phyloP scores from a whole-genome alignment of 1,139 yeast species.

The Diutina pseudorugosa region DNA sequence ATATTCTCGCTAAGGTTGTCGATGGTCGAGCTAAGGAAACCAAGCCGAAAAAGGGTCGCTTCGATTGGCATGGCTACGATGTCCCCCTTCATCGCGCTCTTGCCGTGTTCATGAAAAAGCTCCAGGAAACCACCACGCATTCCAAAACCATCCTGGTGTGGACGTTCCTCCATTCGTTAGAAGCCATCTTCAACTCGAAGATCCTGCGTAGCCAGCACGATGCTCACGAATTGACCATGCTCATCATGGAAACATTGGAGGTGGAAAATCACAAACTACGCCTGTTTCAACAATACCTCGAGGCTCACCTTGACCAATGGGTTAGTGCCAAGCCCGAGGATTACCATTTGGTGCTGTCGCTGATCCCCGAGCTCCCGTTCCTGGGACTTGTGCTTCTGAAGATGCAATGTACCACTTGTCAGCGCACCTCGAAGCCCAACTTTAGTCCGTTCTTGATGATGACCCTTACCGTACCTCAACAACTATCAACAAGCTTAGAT shows the following conservation, averaged over 20 bases:
- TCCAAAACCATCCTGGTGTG: constrained; percentile 58
- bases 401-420: constrained; percentile 59
- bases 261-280: constrained; percentile 38
- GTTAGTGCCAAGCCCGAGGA: not conserved
- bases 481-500: constrained; percentile 32
- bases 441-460: constrained; percentile 57
- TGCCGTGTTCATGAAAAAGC: constrained; percentile 37
- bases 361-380: constrained; percentile 59
- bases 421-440: constrained; percentile 46
- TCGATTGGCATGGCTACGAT: constrained; percentile 12
- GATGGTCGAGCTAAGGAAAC: not conserved
- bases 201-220: constrained; percentile 83
- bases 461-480: constrained; percentile 67
- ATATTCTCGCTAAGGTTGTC: constrained; percentile 13
- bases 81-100: constrained; percentile 48
- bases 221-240: constrained; percentile 83
- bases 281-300: constrained; percentile 9
- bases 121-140: constrained; percentile 51
- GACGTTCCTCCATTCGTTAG: constrained; percentile 65
- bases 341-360: not conserved
- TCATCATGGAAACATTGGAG: constrained; percentile 67
- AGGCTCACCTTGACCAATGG: not conserved
- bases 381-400: constrained; percentile 54
- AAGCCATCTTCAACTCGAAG: constrained; percentile 62
- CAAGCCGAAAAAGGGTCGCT: not conserved